A percentile compares a stretch with the other conserved stretches of the same genome.
Evolutionary conservation across 108 stramenopile genomes (phyloP).

Genomic region (Cyclotella cryptica): DNA sequence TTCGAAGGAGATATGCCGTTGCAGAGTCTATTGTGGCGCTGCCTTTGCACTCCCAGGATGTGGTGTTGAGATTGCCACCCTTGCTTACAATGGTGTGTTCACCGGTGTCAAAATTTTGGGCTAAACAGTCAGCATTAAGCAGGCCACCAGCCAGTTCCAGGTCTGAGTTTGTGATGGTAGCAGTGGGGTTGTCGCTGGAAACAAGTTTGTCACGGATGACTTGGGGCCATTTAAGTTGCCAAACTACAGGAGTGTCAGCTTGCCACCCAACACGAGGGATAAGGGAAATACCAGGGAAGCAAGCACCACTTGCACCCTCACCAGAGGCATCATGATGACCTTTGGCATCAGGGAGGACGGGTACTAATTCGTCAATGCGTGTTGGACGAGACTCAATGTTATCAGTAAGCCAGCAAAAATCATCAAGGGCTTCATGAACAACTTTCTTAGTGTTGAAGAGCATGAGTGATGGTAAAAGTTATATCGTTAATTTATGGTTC

Average conservation of each 20-base stretch:
- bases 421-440: conserved; percentile 40
- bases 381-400: conserved; percentile 37
- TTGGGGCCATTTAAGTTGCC: no score
- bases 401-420: conserved; percentile 38
- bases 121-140: conserved; percentile 52
- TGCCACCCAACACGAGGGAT: neutral
- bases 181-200: conserved; percentile 27
- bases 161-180: conserved; percentile 50
- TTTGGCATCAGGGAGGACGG: conserved; percentile 29
- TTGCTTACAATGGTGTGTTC: no score
- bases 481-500: no score
- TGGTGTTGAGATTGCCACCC: no score
- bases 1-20: no score
- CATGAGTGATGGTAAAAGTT: no score
- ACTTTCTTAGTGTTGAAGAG: no score
- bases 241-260: conserved; percentile 35
- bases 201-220: conserved; percentile 12
- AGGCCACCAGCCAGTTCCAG: conserved; percentile 53
- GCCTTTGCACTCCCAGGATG: no score
- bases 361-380: conserved; percentile 50
- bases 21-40: no score
- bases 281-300: conserved; percentile 35
- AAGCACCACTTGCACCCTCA: conserved; percentile 41
- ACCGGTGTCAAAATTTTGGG: conserved; percentile 29
- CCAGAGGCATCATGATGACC: conserved; percentile 58